Percentiles rank a stretch among this genome's conserved stretches.
phyloP scores from a whole-genome alignment of 345 rosid genomes.

The Draba incana region DNA sequence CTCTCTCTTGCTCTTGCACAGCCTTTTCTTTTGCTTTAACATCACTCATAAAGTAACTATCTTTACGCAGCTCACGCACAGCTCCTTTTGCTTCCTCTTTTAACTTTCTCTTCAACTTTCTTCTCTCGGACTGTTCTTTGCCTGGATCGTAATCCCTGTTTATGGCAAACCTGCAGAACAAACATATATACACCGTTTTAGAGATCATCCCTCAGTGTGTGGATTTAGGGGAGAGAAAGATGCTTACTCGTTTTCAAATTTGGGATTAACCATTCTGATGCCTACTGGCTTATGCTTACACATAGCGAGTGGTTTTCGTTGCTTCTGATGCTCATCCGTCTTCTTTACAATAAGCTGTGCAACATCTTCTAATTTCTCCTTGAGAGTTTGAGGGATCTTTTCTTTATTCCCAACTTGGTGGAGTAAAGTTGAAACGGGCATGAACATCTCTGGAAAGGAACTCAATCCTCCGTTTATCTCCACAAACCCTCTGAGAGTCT shows the following conservation, averaged over 20 bases:
- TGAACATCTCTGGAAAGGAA: constrained; percentile 80
- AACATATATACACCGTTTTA: constrained; percentile 26
- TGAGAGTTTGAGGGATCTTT: constrained; percentile 56
- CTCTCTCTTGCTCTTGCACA: constrained; percentile 55
- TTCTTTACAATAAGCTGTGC: constrained; percentile 61
- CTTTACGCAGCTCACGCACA: constrained; percentile 84
- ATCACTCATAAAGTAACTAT: constrained; percentile 44
- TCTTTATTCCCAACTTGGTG: constrained; percentile 58
- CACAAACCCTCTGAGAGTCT: constrained; percentile 69
- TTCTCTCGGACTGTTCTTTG: constrained; percentile 64
- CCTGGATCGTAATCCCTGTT: constrained; percentile 97
- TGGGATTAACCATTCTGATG: constrained; percentile 69
- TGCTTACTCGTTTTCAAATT: constrained; percentile 76
- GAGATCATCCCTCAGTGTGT: neutral
- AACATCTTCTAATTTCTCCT: constrained; percentile 52
- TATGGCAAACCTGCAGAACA: constrained; percentile 74
- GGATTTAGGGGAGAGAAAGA: constrained; percentile 10
- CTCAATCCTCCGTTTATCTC: constrained; percentile 55
- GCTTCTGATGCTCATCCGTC: constrained; percentile 47
- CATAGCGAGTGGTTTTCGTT: constrained; percentile 78
- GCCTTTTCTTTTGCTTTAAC: constrained; percentile 67
- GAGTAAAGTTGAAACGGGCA: constrained; percentile 59
- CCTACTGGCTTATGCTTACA: constrained; percentile 78
- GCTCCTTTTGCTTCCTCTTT: constrained; percentile 75
- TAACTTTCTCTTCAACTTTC: constrained; percentile 61